Percentiles rank a stretch among this genome's conserved stretches.
Conservation (phyloP, 75 land plant species). For the Picea glauca region DNA sequence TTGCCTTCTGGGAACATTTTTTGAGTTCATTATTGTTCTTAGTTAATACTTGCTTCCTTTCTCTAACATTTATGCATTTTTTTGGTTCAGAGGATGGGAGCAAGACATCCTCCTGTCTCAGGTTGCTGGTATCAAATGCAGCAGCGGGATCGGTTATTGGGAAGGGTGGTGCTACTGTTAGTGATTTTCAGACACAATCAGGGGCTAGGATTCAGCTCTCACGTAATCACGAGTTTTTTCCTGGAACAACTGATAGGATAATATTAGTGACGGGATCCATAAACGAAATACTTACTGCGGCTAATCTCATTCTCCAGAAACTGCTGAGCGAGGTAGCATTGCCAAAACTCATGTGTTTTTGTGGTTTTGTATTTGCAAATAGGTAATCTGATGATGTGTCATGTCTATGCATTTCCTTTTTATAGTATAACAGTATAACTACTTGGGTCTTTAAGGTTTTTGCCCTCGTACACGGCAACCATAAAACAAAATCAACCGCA, state of each 20-base stretch:
- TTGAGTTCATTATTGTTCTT: too few species aligned
- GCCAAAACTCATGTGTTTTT: not conserved
- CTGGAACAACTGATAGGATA: slow-evolving; percentile 87
- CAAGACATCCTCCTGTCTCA: slow-evolving; percentile 49
- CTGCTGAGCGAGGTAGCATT: slow-evolving; percentile 65
- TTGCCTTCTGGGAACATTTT: too few species aligned
- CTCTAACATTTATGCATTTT: not conserved
- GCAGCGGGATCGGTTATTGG: slow-evolving; percentile 95
- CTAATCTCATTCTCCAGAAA: slow-evolving; percentile 65
- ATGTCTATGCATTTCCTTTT: too few species aligned
- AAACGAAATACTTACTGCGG: slow-evolving; percentile 64
- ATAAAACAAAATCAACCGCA: too few species aligned
- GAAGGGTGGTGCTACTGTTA: slow-evolving; percentile 89
- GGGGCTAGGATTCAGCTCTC: slow-evolving; percentile 90
- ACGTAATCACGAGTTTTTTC: slow-evolving; percentile 82
- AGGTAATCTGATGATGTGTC: too few species aligned
- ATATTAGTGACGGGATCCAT: slow-evolving; percentile 64
- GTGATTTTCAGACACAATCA: slow-evolving; percentile 81
- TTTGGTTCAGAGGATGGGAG: slow-evolving; percentile 30
- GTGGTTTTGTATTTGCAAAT: not conserved
- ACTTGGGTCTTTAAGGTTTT: too few species aligned
- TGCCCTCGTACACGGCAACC: too few species aligned
- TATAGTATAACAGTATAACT: too few species aligned
- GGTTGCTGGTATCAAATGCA: slow-evolving; percentile 80
- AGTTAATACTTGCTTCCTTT: too few species aligned